These are phyloP conservation scores for Solioccasus polychromus DNA, from an alignment of 768 basidiomycete genomes.

Conservation along the genomic window DNA sequence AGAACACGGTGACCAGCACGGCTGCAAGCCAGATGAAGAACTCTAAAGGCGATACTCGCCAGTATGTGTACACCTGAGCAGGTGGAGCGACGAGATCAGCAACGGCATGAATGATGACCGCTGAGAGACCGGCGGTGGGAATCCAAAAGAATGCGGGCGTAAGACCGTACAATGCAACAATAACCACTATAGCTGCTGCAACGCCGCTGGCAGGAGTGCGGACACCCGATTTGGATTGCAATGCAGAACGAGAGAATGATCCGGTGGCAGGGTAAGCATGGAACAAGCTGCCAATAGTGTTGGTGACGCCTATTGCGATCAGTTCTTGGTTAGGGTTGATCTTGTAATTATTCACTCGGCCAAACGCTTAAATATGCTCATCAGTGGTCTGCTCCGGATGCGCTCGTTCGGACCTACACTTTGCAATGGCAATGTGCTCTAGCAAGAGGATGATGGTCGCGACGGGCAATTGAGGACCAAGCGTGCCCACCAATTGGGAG, in stretches of 20 bases:
- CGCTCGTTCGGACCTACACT: constrained; percentile 51
- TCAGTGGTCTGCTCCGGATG: constrained; percentile 6
- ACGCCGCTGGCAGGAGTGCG: constrained; percentile 91
- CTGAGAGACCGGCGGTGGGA: constrained; percentile 77
- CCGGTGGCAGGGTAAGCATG: constrained; percentile 95
- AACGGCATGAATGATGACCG: constrained; percentile 93
- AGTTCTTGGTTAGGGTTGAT: constrained; percentile 93
- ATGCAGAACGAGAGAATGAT: constrained; percentile 96
- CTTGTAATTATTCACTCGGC: constrained; percentile 92
- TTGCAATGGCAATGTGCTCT: constrained; percentile 97
- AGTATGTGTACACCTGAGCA: constrained; percentile 77
- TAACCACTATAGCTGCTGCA: constrained; percentile 79
- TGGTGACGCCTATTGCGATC: constrained; percentile 96
- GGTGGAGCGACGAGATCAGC: constrained; percentile 86
- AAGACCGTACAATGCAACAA: constrained; percentile 92
- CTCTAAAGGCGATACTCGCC: constrained; percentile 92
- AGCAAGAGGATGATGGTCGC: constrained; percentile 87
- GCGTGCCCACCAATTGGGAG: constrained; percentile 52
- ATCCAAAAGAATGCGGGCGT: constrained; percentile 93
- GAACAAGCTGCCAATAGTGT: constrained; percentile 87
- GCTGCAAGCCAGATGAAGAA: constrained; percentile 86
- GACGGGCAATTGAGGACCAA: constrained; percentile 75
- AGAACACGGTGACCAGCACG: constrained; percentile 87
- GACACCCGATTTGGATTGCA: constrained; percentile 97
- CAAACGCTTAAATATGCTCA: constrained; percentile 67